Conservation (phyloP, 1,139 yeast species). For the Saccharomyces pastorianus region DNA sequence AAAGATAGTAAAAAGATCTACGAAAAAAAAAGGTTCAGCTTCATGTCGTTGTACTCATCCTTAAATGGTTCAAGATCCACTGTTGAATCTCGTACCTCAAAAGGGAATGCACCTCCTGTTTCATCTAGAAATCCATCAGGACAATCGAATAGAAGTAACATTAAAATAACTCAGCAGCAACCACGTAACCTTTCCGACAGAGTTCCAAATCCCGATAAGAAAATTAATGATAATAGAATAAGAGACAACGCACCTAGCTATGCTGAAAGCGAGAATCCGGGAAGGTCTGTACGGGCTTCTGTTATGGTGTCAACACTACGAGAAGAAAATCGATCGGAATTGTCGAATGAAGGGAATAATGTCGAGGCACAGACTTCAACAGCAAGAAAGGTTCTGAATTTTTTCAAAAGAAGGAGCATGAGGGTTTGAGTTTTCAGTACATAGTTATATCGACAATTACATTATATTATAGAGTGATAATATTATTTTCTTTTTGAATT, state of each 20-base stretch:
- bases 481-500: not conserved
- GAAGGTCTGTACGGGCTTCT: conserved; percentile 6
- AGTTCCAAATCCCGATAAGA: not conserved
- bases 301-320: conserved; percentile 14
- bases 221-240: not conserved
- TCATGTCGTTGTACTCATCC: conserved; percentile 25
- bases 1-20: conserved; percentile 3
- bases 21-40: conserved; percentile 21
- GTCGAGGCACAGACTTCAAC: conserved; percentile 38
- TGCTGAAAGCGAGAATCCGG: not conserved
- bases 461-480: not conserved
- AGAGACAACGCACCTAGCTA: not conserved
- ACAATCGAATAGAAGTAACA: not conserved
- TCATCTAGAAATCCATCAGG: not conserved
- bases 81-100: conserved; percentile 12
- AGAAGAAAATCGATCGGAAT: conserved; percentile 2
- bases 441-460: not conserved
- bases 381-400: conserved; percentile 71
- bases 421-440: conserved; percentile 19
- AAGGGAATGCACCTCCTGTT: not conserved
- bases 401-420: conserved; percentile 69
- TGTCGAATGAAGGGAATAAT: conserved; percentile 4
- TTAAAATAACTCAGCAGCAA: not conserved
- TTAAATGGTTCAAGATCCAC: conserved; percentile 18
- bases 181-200: not conserved